Conservation (phyloP, 2,329 filamentous ascomycete genomes). For the Dactylellina drechsleri region DNA sequence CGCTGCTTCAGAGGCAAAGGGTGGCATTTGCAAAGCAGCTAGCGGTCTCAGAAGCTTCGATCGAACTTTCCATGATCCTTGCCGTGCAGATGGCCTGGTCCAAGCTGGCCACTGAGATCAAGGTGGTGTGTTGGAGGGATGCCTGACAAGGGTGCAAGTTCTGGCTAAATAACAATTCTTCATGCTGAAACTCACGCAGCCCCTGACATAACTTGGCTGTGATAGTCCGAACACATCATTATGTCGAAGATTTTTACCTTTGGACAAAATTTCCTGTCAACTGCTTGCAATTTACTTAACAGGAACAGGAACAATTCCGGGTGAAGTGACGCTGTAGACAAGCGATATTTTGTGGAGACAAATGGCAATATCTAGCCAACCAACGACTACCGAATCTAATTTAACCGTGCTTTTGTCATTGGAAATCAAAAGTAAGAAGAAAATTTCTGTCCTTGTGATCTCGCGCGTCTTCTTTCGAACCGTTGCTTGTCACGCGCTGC, state of each 20-base stretch:
- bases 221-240: constrained; percentile 39
- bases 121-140: constrained; percentile 37
- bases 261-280: constrained; percentile 8
- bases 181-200: constrained; percentile 50
- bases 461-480: constrained; percentile 23
- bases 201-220: constrained; percentile 47
- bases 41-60: constrained; percentile 35
- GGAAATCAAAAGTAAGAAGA: neutral
- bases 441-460: constrained; percentile 10
- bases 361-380: constrained; percentile 1
- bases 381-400: constrained; percentile 4
- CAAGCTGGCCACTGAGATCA: constrained; percentile 27
- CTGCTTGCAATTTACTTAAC: constrained; percentile 7
- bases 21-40: constrained; percentile 3
- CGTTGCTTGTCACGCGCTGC: constrained; percentile 22
- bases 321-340: constrained; percentile 23
- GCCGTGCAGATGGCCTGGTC: constrained; percentile 13
- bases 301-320: constrained; percentile 33
- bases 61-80: constrained; percentile 50
- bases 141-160: constrained; percentile 38
- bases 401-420: constrained; percentile 28
- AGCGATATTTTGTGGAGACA: neutral
- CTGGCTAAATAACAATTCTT: constrained; percentile 51
- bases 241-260: no score
- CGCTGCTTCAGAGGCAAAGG: constrained; percentile 10